Conservation (phyloP, 352 stramenopile genomes). For the Pythium aristosporum region DNA sequence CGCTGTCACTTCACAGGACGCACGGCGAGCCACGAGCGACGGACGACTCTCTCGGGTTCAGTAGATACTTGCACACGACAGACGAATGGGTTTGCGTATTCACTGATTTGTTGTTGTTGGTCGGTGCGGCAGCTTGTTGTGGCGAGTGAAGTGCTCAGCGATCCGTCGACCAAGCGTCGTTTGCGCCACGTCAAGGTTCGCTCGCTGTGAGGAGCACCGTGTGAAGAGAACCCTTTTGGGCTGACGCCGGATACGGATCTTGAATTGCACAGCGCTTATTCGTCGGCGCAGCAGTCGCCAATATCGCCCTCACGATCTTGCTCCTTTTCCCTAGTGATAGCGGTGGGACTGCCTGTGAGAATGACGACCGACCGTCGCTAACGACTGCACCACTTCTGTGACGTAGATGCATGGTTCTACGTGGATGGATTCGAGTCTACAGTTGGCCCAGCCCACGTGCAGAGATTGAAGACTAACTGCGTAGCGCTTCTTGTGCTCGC, state of each 20-base stretch:
- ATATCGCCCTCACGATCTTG: conserved; percentile 14
- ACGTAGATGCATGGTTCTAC: conserved; percentile 52
- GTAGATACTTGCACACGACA: background rate
- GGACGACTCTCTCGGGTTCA: conserved; percentile 27
- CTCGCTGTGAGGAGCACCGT: background rate
- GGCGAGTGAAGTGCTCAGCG: conserved; percentile 37
- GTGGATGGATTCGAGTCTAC: conserved; percentile 37
- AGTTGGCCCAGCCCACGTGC: conserved; percentile 20
- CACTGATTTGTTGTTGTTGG: background rate
- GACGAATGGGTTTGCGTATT: background rate
- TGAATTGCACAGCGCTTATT: conserved; percentile 12
- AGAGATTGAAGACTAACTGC: conserved; percentile 36
- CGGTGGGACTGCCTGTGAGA: conserved; percentile 3
- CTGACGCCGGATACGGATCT: background rate
- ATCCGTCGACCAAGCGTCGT: conserved; percentile 32
- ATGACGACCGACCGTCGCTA: background rate
- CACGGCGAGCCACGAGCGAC: conserved; percentile 1
- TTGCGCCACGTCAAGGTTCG: conserved; percentile 42
- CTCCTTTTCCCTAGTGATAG: conserved; percentile 21
- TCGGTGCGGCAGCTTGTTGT: conserved; percentile 31
- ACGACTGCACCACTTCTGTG: background rate
- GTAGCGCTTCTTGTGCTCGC: conserved; percentile 33
- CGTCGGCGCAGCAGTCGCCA: conserved; percentile 9
- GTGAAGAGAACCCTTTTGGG: background rate
- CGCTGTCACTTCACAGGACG: conserved; percentile 5